phyloP scores from a whole-genome alignment of 495 filamentous ascomycete genomes.

The Aspergillus panamensis region DNA sequence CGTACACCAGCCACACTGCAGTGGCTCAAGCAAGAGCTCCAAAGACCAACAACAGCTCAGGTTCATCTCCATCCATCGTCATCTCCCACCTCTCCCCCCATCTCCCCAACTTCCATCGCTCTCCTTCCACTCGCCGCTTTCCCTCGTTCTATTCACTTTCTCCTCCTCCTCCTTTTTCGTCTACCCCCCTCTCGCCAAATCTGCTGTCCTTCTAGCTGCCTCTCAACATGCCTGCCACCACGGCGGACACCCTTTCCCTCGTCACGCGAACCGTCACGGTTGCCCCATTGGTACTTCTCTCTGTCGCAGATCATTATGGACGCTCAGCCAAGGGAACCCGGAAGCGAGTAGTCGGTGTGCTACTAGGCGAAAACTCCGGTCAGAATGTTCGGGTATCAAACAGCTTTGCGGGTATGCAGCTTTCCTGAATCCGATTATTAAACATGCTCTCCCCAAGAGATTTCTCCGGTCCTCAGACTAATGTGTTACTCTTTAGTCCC shows the following conservation, averaged over 20 bases:
- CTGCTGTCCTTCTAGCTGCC: constrained; percentile 13
- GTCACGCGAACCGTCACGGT: constrained; percentile 93
- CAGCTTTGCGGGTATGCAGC: constrained; percentile 84
- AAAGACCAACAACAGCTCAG: constrained; percentile 14
- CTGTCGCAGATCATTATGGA: constrained; percentile 97
- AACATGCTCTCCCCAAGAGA: background rate
- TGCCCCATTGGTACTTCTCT: constrained; percentile 95
- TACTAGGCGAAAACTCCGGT: constrained; percentile 93
- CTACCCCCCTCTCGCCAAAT: constrained; percentile 3
- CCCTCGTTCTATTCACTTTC: background rate
- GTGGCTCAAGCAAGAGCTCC: constrained; percentile 19
- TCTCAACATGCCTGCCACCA: constrained; percentile 82
- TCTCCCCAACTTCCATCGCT: background rate
- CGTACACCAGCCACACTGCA: constrained; percentile 10
- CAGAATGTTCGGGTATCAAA: constrained; percentile 96
- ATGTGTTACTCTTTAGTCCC: constrained; percentile 59
- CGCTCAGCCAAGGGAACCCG: constrained; percentile 82
- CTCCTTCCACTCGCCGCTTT: constrained; percentile 4
- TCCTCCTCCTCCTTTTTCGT: background rate
- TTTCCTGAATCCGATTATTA: constrained; percentile 4
- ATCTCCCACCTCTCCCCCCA: constrained; percentile 10
- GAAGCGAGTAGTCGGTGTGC: constrained; percentile 93
- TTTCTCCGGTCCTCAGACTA: constrained; percentile 9
- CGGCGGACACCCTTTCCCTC: constrained; percentile 88
- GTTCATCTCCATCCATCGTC: constrained; percentile 13